Percentiles rank a stretch among this genome's conserved stretches.
Conservation (phyloP, 306 rosid species). For the Inga leiocalycina region DNA sequence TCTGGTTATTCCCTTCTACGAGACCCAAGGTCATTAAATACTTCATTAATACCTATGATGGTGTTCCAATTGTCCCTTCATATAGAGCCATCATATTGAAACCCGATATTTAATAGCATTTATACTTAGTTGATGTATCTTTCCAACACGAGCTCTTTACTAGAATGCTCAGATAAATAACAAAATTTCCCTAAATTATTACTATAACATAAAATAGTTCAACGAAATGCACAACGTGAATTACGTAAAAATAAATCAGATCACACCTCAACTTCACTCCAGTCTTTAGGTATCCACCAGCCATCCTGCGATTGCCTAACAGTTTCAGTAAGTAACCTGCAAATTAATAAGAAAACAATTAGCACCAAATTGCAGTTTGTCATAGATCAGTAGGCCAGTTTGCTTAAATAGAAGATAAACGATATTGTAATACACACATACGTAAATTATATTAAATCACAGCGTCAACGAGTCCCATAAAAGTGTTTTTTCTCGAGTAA, state of each 20-base stretch:
- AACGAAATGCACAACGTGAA: slow-evolving; percentile 8
- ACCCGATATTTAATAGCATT: not conserved
- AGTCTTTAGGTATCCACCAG: slow-evolving; percentile 70
- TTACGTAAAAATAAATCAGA: not conserved
- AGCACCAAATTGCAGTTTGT: slow-evolving; percentile 10
- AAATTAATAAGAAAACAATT: slow-evolving; percentile 7
- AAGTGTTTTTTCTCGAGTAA: not conserved
- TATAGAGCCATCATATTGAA: not conserved
- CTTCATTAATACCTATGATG: not conserved
- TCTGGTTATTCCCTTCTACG: not conserved
- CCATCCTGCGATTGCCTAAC: slow-evolving; percentile 74
- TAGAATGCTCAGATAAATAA: not conserved
- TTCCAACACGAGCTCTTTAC: not conserved
- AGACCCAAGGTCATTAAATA: not conserved
- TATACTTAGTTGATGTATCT: not conserved
- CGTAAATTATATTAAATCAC: not conserved
- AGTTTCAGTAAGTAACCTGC: slow-evolving; percentile 80
- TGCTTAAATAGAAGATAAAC: not conserved
- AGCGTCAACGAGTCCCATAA: not conserved
- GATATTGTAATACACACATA: not conserved
- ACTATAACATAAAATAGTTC: slow-evolving; percentile 7
- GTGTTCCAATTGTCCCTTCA: not conserved
- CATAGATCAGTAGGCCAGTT: too few relatives aligned
- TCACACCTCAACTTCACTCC: slow-evolving; percentile 90
- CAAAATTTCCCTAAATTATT: not conserved